Evolutionary conservation across 2,329 filamentous ascomycete species (phyloP), one percentile per base, ranked within the genome.

Genomic region (Diaporthe vexans): DNA sequence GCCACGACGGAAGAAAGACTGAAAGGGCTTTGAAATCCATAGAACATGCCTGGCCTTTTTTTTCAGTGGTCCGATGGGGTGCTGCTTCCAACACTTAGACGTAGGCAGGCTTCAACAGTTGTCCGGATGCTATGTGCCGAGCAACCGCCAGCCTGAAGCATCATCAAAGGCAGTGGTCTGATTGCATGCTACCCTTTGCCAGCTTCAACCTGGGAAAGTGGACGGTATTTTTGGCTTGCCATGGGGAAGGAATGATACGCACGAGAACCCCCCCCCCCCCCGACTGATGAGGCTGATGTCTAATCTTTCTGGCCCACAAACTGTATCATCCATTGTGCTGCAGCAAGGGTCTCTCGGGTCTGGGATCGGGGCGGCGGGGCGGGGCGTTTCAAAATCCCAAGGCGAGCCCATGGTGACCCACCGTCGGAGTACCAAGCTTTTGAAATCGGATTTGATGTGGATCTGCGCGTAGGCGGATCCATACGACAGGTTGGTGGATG

Each of bases 321-420:
- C 63, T 68, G 63, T 52, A 68, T 68, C 48, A 68, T 52, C 46
- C n/a, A 54, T 40, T 54, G 63, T 26, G n/a, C 63, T 54, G 63
- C n/a, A 40, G 26, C 48, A 68, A 40, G 63, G 48, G 33, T 68
- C 29, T 4, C n/a, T 35, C 48, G 48, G n/a, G 33, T 51, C 63
- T 68, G 63, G 33, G 48, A 68, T 54, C n/a, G 63, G 63, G 63
- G 63, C 63, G 63, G 63, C 48, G 46, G 63, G 21, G 63, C 10
- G 61, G 63, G 48, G 21, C n/a, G 63, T 68, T 52, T 68, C 63
- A 68, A 68, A 33, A 68, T 37, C 43, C 59, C 63, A 68, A 68
- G 46, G 8, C 29, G 33, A 68, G 63, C 13, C 13, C 5, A 19
- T 19, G 9, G 21, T 11, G 61, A 26, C 61, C 61, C 61, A 67